Evolutionary conservation across 1,284 basidiomycete genomes (phyloP).

Genomic region (Leccinum angustisporum): DNA sequence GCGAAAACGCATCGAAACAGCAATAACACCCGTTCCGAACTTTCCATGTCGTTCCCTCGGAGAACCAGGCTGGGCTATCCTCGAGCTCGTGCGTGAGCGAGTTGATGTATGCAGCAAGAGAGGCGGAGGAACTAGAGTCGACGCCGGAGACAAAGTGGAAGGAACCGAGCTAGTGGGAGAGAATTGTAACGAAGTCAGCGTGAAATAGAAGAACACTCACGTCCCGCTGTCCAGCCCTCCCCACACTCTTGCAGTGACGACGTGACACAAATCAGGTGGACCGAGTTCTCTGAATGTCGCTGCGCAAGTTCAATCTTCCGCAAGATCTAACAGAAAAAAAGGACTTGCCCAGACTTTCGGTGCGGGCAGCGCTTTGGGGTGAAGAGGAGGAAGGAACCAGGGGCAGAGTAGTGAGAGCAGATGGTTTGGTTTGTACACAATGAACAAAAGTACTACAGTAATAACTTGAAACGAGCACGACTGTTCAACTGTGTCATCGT

Average conservation of each 20-base stretch:
- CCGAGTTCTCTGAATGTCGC: slow-evolving; percentile 95
- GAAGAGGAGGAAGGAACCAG: too few relatives aligned
- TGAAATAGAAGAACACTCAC: slow-evolving; percentile 46
- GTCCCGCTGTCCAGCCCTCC: slow-evolving; percentile 81
- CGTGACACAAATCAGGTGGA: slow-evolving; percentile 95
- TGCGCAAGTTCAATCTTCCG: slow-evolving; percentile 32
- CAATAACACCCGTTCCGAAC: slow-evolving; percentile 95
- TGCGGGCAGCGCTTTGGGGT: slow-evolving; percentile 55
- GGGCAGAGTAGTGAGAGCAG: too few relatives aligned
- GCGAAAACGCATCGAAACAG: slow-evolving; percentile 98
- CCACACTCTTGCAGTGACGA: slow-evolving; percentile 81
- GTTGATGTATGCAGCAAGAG: slow-evolving; percentile 97
- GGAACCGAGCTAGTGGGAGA: slow-evolving; percentile 68
- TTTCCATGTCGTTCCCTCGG: slow-evolving; percentile 86
- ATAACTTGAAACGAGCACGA: too few relatives aligned
- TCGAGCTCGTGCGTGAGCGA: slow-evolving; percentile 95
- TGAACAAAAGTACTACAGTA: too few relatives aligned
- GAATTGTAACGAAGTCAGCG: background rate
- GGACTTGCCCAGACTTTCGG: slow-evolving; percentile 80
- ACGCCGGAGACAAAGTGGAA: slow-evolving; percentile 93
- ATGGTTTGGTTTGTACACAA: too few relatives aligned
- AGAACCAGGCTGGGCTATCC: slow-evolving; percentile 91
- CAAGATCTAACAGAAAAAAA: background rate
- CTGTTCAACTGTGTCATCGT: too few relatives aligned
- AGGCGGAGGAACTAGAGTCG: slow-evolving; percentile 96